These are phyloP conservation scores for Suillus lakei DNA, from an alignment of 768 basidiomycete species.

Conservation along the genomic window DNA sequence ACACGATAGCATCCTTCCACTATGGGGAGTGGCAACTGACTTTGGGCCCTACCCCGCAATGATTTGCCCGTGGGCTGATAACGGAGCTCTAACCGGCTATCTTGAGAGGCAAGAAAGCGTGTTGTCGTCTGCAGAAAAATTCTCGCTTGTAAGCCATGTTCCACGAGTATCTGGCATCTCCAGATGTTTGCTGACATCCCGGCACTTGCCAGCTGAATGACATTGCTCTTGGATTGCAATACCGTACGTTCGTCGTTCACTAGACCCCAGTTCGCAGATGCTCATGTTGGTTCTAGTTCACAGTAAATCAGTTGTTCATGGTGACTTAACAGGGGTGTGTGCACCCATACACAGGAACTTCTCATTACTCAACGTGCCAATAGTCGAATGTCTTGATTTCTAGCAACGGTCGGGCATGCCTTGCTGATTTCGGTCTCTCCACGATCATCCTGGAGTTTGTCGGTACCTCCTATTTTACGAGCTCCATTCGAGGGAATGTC, in stretches of 20 bases:
- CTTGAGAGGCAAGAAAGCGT: not conserved
- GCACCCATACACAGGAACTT: not conserved
- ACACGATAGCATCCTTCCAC: not conserved
- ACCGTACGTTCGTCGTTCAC: not conserved
- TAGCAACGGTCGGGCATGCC: not conserved
- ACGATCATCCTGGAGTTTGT: constrained; percentile 42
- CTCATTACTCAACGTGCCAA: not conserved
- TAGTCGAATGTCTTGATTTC: constrained; percentile 21
- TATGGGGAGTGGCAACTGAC: not conserved
- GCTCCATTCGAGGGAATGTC: not conserved
- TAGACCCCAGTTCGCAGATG: not conserved
- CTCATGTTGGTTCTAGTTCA: not conserved
- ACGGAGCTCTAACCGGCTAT: not conserved
- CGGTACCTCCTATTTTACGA: constrained; percentile 18
- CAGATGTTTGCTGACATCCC: not conserved
- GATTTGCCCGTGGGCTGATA: not conserved
- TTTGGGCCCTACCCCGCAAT: not conserved
- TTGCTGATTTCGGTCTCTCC: constrained; percentile 40
- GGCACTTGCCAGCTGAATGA: not conserved
- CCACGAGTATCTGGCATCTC: not conserved
- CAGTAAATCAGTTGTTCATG: not conserved
- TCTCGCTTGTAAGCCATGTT: not conserved
- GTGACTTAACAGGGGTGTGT: not conserved
- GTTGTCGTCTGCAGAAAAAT: not conserved
- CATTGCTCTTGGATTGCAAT: not conserved